These are phyloP conservation scores for Yamadazyma epiphylla DNA, from an alignment of 1,139 yeast genomes.

Conservation along the genomic window DNA sequence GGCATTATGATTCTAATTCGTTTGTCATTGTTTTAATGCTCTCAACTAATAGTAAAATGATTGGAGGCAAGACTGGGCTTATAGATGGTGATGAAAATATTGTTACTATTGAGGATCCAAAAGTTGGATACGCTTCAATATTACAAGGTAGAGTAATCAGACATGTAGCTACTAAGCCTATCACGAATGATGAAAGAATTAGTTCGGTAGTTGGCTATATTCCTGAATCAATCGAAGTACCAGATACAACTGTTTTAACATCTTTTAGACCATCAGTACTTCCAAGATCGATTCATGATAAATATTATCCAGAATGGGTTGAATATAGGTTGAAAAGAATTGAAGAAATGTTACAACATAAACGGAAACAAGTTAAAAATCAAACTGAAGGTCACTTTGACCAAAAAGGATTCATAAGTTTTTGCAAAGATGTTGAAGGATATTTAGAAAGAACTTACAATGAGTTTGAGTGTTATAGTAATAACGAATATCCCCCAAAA, in stretches of 20 bases:
- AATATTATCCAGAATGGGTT: constrained; percentile 45
- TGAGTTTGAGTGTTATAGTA: constrained; percentile 35
- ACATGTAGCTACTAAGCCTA: constrained; percentile 31
- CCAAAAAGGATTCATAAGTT: constrained; percentile 30
- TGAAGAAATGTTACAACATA: constrained; percentile 25
- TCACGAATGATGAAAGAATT: constrained; percentile 29
- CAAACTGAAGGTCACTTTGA: constrained; percentile 27
- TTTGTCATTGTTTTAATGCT: constrained; percentile 30
- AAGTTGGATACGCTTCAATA: constrained; percentile 28
- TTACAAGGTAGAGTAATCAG: constrained; percentile 31
- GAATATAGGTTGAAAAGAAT: constrained; percentile 36
- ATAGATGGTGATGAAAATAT: constrained; percentile 25
- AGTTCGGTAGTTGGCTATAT: constrained; percentile 42
- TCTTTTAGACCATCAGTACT: constrained; percentile 40
- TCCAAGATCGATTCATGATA: constrained; percentile 34
- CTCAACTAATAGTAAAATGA: constrained; percentile 23
- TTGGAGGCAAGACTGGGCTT: constrained; percentile 33
- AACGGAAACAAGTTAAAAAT: constrained; percentile 15
- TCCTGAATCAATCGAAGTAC: constrained; percentile 32
- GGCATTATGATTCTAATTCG: constrained; percentile 30
- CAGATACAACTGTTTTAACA: constrained; percentile 38
- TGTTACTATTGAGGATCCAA: constrained; percentile 27
- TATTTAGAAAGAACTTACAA: constrained; percentile 36
- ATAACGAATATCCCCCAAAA: constrained; percentile 22
- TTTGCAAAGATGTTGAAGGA: constrained; percentile 30